These are phyloP conservation scores for Solanum tacnaense DNA, from an alignment of 257 asterid species.

Conservation along the genomic window DNA sequence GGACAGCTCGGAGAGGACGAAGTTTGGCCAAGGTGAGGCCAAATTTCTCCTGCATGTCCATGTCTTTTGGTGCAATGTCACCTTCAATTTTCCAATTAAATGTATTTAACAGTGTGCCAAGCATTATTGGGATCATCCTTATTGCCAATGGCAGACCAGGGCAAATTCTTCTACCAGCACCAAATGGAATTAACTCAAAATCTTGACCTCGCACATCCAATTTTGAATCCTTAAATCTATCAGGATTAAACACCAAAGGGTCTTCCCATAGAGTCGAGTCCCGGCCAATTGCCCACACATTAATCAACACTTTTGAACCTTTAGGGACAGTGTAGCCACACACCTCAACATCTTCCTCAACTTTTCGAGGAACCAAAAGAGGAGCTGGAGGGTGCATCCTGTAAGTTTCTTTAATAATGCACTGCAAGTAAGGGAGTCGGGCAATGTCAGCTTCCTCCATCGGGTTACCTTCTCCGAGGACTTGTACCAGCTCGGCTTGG, in stretches of 20 bases:
- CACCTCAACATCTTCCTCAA: neutral
- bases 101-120: neutral
- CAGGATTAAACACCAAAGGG: neutral
- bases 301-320: neutral
- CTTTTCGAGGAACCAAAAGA: neutral
- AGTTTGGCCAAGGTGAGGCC: neutral
- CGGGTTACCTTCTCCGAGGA: neutral
- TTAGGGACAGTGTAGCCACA: slow-evolving; percentile 4
- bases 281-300: slow-evolving; percentile 6
- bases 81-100: slow-evolving; percentile 2
- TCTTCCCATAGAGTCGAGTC: neutral
- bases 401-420: neutral
- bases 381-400: neutral
- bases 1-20: neutral
- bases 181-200: slow-evolving; percentile 11
- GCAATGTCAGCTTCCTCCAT: neutral
- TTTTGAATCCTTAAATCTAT: neutral
- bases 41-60: slow-evolving; percentile 4
- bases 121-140: neutral
- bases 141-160: slow-evolving; percentile 5
- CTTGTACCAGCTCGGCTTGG: neutral
- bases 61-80: neutral
- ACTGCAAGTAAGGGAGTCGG: neutral
- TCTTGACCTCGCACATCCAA: neutral
- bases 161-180: slow-evolving; percentile 3